These are phyloP conservation scores for Colletotrichum tropicale DNA, from an alignment of 2,329 filamentous ascomycete species.

Conservation along the genomic window DNA sequence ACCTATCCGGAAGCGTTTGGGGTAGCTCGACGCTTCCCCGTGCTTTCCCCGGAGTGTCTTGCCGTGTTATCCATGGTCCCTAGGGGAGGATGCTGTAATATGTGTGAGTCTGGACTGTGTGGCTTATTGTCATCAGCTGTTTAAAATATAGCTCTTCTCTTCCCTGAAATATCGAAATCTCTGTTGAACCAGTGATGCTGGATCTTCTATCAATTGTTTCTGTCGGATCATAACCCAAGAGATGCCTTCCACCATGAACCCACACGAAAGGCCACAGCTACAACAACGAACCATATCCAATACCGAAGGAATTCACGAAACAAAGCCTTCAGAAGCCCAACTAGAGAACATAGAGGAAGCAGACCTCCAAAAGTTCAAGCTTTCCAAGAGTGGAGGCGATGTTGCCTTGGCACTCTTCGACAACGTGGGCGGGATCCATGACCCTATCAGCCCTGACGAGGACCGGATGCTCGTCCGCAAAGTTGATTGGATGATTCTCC, in stretches of 20 bases:
- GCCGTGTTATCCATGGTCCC: neutral
- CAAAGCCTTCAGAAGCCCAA: neutral
- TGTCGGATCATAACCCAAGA: neutral
- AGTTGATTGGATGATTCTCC: neutral
- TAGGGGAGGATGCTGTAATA: neutral
- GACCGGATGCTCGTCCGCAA: neutral
- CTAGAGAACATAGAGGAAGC: neutral
- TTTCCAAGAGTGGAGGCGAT: neutral
- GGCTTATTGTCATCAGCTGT: rapidly evolving
- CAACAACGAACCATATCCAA: neutral
- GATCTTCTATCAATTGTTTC: neutral
- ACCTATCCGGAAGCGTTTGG: neutral
- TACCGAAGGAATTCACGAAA: neutral
- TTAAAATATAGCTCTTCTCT: neutral
- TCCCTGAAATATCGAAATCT: neutral
- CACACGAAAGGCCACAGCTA: neutral
- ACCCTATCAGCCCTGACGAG: neutral
- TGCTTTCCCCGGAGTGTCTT: neutral
- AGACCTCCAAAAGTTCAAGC: neutral
- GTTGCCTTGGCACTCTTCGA: neutral
- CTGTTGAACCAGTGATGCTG: neutral
- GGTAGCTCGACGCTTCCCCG: neutral
- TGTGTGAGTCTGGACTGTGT: neutral
- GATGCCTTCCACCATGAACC: neutral
- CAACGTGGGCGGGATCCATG: neutral